Evolutionary conservation across 768 basidiomycete genomes (phyloP), one percentile per base, ranked within the genome.

Genomic region (Termitomyces sp.): DNA sequence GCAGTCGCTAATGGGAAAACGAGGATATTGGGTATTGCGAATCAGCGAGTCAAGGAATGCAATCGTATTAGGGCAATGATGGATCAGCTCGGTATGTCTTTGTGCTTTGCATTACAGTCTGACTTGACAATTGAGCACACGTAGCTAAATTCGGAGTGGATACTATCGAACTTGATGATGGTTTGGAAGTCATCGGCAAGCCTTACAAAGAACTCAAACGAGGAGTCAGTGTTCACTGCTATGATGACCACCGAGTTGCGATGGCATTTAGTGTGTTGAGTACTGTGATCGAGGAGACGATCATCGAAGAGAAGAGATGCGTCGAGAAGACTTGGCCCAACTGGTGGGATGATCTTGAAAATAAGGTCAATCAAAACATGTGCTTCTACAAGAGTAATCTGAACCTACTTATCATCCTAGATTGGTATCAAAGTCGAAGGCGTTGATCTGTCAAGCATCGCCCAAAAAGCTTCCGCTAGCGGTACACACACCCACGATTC

Each of bases 301-400:
- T 92, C 62, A 79, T 98, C 30, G 94, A 98, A 67, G 96, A 98
- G 76, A 96, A 96, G 73, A 80, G 95, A 54, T 98, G 97, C 67
- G 97, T 99, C 33, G 96, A 96, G 73, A 99, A 99, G 82, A 99
- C 96, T 0, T 99, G 96, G 96, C 97, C 97, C 0, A 95, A 94
- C 69, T 99, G 95, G 93, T 99, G 96, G 95, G 97, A 98, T 68
- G 97, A 98, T 71, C 78, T 99, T 26, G 84, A 92, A 69, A 94
- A 92, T 76, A 97, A 97, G 84, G 92, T 91, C 52, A 3, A 76
- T 57, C 45, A 20, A 16, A 38, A 7, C 6, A 6, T 3, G 14
- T 43, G n/a, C 10, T 10, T 30, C 9, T 9, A 44, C 13, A 43
- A 33, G 26, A 22, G 18, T 24, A 22, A 22, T 28, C 30, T 52